Conservation (phyloP, 1,284 basidiomycete genomes). For the Trichosporon coremiiforme region DNA sequence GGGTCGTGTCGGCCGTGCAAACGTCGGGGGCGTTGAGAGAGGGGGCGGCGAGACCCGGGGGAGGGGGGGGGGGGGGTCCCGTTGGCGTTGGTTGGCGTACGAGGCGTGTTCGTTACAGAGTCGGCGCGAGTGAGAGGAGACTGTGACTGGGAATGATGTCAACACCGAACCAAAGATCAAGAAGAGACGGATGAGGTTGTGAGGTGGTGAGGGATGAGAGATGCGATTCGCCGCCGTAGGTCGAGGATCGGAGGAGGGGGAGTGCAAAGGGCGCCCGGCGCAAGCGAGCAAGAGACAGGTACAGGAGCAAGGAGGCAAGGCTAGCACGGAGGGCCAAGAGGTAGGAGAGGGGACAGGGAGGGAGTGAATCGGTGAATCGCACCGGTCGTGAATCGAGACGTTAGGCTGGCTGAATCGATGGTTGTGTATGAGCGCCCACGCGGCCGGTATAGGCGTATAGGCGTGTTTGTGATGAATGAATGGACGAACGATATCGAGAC, state of each 20-base stretch:
- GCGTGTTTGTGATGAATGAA: conserved; percentile 16
- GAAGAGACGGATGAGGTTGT: not conserved
- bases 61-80: not conserved
- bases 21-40: not conserved
- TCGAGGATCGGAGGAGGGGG: not conserved
- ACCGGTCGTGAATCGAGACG: not conserved
- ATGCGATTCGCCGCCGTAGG: conserved; percentile 5
- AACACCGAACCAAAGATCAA: not conserved
- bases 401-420: not conserved
- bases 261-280: too few relatives aligned
- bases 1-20: conserved; percentile 5
- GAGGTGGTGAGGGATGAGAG: not conserved
- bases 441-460: not conserved
- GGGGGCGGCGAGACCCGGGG: not conserved
- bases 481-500: conserved; percentile 14
- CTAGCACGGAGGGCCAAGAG: too few relatives aligned
- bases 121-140: not conserved
- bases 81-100: not conserved
- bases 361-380: not conserved
- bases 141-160: conserved; percentile 5
- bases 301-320: not conserved
- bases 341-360: not conserved
- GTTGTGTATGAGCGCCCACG: not conserved
- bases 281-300: not conserved
- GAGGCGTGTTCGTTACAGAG: conserved; percentile 6